Percentiles rank a stretch among this genome's conserved stretches.
Conservation (phyloP, 768 basidiomycete species). For the Hypsizygus marmoreus region DNA sequence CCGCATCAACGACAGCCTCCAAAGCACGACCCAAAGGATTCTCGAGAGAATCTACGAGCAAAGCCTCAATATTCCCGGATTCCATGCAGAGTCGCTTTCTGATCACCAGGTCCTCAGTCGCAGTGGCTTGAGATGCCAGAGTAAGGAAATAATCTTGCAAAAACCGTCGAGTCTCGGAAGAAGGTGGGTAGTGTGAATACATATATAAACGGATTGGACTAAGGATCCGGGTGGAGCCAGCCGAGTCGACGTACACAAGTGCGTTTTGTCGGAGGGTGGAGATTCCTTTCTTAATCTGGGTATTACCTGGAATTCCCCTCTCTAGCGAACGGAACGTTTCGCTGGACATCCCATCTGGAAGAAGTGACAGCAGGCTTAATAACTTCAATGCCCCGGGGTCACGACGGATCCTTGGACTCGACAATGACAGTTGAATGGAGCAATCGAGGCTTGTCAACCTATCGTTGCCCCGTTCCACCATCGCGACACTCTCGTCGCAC, state of each 20-base stretch:
- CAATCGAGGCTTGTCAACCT: constrained; percentile 30
- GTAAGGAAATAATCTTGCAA: constrained; percentile 25
- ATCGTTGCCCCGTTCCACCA: constrained; percentile 29
- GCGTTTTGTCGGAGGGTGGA: constrained; percentile 30
- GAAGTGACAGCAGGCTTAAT: constrained; percentile 27
- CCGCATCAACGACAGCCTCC: constrained; percentile 19
- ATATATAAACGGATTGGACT: constrained; percentile 30
- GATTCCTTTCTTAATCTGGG: constrained; percentile 22
- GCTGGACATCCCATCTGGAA: constrained; percentile 30
- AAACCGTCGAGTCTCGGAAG: constrained; percentile 15
- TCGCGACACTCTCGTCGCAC: constrained; percentile 26
- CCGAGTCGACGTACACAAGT: constrained; percentile 22
- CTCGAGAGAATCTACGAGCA: constrained; percentile 21
- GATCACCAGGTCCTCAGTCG: constrained; percentile 8
- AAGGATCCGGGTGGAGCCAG: constrained; percentile 23
- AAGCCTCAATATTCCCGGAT: constrained; percentile 25
- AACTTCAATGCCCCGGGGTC: constrained; percentile 26
- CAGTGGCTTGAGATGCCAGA: constrained; percentile 16
- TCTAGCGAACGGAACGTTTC: constrained; percentile 18
- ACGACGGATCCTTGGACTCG: constrained; percentile 25
- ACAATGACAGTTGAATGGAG: constrained; percentile 32
- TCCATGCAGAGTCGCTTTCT: constrained; percentile 21
- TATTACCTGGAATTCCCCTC: constrained; percentile 19
- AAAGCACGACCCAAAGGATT: constrained; percentile 10
- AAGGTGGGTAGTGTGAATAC: constrained; percentile 22